These are phyloP conservation scores for Coffea humblotiana DNA, from an alignment of 305 asterid genomes.

Conservation along the genomic window DNA sequence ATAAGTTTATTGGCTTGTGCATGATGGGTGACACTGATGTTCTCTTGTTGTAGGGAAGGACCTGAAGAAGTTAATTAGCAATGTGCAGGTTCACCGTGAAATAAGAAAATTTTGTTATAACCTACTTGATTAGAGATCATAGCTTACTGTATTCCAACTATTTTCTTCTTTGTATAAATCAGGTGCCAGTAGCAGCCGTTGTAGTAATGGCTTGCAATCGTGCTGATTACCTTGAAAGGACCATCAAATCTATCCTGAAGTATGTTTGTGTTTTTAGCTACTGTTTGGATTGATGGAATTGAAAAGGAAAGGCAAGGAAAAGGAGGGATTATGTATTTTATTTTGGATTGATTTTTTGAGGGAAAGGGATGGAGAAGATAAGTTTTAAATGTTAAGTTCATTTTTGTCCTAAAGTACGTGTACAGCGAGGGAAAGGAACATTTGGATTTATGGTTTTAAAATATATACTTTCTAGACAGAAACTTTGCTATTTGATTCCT, in stretches of 20 bases:
- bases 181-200: constrained; percentile 95
- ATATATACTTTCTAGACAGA: neutral
- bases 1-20: neutral
- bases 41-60: constrained; percentile 71
- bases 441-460: too few relatives aligned
- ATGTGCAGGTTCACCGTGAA: constrained; percentile 64
- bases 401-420: neutral
- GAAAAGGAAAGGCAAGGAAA: neutral
- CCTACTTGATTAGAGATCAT: constrained; percentile 6
- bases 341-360: neutral
- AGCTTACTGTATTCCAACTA: constrained; percentile 28
- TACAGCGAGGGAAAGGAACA: neutral
- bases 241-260: constrained; percentile 86
- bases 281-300: neutral
- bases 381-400: neutral
- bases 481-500: neutral
- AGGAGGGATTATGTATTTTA: neutral
- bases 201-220: constrained; percentile 99
- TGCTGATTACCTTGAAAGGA: constrained; percentile 93
- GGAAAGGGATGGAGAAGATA: neutral
- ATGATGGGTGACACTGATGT: constrained; percentile 6
- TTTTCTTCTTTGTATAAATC: constrained; percentile 35
- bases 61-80: constrained; percentile 60
- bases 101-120: neutral
- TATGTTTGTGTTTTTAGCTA: constrained; percentile 35